Base-by-base conservation (phyloP, 305 asterid genomes). In the Fraxinus angustifolia region DNA sequence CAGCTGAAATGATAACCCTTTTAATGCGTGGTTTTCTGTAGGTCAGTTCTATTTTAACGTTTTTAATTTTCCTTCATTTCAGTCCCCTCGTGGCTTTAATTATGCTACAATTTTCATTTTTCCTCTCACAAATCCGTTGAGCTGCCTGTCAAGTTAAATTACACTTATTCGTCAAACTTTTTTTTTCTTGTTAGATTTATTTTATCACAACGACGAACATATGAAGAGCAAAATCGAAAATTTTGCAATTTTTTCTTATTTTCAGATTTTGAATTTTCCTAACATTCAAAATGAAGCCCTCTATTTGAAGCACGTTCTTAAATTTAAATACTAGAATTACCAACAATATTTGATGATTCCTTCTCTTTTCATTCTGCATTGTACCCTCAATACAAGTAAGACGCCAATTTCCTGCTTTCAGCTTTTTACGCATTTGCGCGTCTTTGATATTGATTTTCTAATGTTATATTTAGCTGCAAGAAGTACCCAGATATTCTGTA, bases 1-100 rank as follows among this genome's bases (percentile, higher is more conserved):
- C 87, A 70, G 88, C 90, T 70, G 87, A 85, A 82, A 85, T 85
- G 87, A 82, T 84, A 79, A 85, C 83, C 90, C 82, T 79, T 82
- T 85, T 82, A 67, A 83, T 65, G 79, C 88, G 74, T 80, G 88
- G 85, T 80, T 82, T 82, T 83, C 26, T 71, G 83, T 87, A 87
- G 88, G 89, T 87, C 88, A 85, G 90, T 87, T 83, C 82, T 28
- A 82, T 48, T 84, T 84, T 80, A 84, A 79, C 75, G 84, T 81
- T 83, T 33, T 75, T 80, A 75, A 76, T 77, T 84, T 80, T 67
- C 76, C 80, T 78, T 84, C 85, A 78, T 36, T 74, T 74, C 58
- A 36, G 71, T 82, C 34, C 82, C 87, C 78, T 3, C 48, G 34
- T 62, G 88, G 85, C 83, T 82, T 84, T 84, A 77, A 76, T 75